These are phyloP conservation scores for Penicillium psychrofluorescens DNA, from an alignment of 495 filamentous ascomycete genomes.

Conservation along the genomic window DNA sequence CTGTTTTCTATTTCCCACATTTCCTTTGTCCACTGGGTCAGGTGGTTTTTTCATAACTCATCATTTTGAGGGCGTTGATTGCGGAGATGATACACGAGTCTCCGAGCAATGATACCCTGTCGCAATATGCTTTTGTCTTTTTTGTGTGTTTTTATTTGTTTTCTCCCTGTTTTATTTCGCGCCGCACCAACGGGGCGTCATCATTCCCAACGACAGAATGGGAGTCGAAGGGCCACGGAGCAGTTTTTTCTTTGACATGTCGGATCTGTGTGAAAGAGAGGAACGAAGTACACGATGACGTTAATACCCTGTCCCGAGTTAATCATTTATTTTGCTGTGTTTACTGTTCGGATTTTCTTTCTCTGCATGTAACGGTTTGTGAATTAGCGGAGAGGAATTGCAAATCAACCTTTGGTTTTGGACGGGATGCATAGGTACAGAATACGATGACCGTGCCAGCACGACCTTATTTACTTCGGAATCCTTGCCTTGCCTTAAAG, in stretches of 20 bases:
- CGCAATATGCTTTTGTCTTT: slow-evolving; percentile 16
- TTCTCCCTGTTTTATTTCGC: slow-evolving; percentile 5
- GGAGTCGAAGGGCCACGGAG: slow-evolving; percentile 11
- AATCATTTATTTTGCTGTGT: slow-evolving; percentile 1
- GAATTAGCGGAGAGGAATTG: too few species aligned
- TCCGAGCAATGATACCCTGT: slow-evolving; percentile 43
- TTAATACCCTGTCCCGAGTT: slow-evolving; percentile 25
- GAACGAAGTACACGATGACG: slow-evolving; percentile 30
- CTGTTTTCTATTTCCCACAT: slow-evolving; percentile 1
- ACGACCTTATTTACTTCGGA: too few species aligned
- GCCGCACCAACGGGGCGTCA: slow-evolving; percentile 16
- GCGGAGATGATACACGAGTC: slow-evolving; percentile 43
- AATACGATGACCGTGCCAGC: slow-evolving; percentile 9
- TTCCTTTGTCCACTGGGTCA: slow-evolving; percentile 15
- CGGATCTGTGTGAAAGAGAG: slow-evolving; percentile 2
- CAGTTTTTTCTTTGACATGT: slow-evolving; percentile 13
- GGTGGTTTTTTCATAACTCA: slow-evolving; percentile 9
- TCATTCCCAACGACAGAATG: slow-evolving; percentile 16
- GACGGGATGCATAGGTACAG: slow-evolving; percentile 9
- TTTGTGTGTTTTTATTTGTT: slow-evolving; percentile 8
- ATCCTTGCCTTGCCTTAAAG: too few species aligned
- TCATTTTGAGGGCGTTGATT: slow-evolving; percentile 26
- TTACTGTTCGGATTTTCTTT: slow-evolving; percentile 8
- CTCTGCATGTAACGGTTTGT: neutral
- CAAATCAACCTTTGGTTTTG: too few species aligned